Evolutionary conservation across 768 basidiomycete genomes (phyloP).

Genomic region (Lepiota subincarnata): DNA sequence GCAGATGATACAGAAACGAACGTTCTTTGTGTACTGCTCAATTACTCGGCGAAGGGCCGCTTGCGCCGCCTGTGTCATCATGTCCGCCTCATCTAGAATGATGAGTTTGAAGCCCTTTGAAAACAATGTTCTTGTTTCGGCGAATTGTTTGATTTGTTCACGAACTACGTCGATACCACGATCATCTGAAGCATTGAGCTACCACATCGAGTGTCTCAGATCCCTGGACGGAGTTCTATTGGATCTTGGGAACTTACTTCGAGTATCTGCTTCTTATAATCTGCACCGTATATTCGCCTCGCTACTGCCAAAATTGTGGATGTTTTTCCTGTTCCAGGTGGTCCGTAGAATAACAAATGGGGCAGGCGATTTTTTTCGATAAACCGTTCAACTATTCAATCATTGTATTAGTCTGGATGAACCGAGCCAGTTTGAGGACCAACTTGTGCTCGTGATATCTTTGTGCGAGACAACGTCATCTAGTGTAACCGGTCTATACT

Average conservation of each 20-base stretch:
- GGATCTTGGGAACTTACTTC: slow-evolving; percentile 52
- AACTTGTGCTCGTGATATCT: slow-evolving; percentile 93
- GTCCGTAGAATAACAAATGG: slow-evolving; percentile 95
- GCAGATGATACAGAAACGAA: slow-evolving; percentile 99
- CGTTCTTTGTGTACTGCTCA: slow-evolving; percentile 98
- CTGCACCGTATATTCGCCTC: slow-evolving; percentile 84
- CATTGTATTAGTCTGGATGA: slow-evolving; percentile 11
- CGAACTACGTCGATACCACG: slow-evolving; percentile 98
- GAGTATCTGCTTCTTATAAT: slow-evolving; percentile 87
- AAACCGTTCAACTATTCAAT: slow-evolving; percentile 81
- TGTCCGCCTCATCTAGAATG: slow-evolving; percentile 98
- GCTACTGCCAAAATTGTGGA: slow-evolving; percentile 96
- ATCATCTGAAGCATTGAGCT: slow-evolving; percentile 98
- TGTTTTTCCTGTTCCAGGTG: slow-evolving; percentile 98
- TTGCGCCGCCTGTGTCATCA: slow-evolving; percentile 99
- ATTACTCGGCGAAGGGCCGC: slow-evolving; percentile 95
- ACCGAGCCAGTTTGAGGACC: slow-evolving; percentile 23
- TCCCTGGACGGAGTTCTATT: slow-evolving; percentile 1
- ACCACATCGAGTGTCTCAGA: slow-evolving; percentile 1
- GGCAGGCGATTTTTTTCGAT: slow-evolving; percentile 93
- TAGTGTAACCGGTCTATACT: slow-evolving; percentile 88
- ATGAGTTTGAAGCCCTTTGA: slow-evolving; percentile 97
- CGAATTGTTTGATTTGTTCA: slow-evolving; percentile 98
- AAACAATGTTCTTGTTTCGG: slow-evolving; percentile 88
- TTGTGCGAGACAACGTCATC: slow-evolving; percentile 96